Percentiles rank a stretch among this genome's conserved stretches.
These are phyloP conservation scores for Clonostachys sp. DNA, from an alignment of 2,329 filamentous ascomycete species.

Conservation along the genomic window DNA sequence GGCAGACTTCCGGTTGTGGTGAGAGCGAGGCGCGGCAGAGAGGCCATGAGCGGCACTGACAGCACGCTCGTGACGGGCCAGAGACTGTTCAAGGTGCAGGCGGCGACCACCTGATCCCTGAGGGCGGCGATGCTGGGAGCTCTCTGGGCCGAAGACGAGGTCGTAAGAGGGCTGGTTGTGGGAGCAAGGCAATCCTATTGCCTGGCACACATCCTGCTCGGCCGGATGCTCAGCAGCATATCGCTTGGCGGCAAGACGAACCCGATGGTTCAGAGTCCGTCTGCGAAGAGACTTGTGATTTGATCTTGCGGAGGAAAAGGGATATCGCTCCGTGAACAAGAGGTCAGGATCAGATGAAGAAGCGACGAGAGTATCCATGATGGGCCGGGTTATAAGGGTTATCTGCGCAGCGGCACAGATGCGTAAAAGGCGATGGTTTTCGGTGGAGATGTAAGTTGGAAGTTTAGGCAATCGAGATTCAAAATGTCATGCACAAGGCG, in stretches of 20 bases:
- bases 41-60: too few relatives aligned
- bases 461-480: too few relatives aligned
- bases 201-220: not conserved
- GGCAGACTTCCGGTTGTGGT: too few relatives aligned
- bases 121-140: not conserved
- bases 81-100: not conserved
- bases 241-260: conserved; percentile 4
- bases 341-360: too few relatives aligned
- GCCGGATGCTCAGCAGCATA: conserved; percentile 1
- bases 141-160: not conserved
- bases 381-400: not conserved
- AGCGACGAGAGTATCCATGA: not conserved
- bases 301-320: too few relatives aligned
- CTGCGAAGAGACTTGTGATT: not conserved
- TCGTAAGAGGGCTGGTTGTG: not conserved
- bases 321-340: too few relatives aligned
- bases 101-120: not conserved
- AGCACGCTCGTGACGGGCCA: too few relatives aligned
- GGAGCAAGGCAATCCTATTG: not conserved
- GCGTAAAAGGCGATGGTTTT: not conserved
- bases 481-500: not conserved
- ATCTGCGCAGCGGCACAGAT: too few relatives aligned
- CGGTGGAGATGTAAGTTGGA: too few relatives aligned
- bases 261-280: conserved; percentile 2
- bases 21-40: too few relatives aligned